Evolutionary conservation across 495 filamentous ascomycete species (phyloP), one percentile per base, ranked within the genome.

Genomic region (Podospora comata): DNA sequence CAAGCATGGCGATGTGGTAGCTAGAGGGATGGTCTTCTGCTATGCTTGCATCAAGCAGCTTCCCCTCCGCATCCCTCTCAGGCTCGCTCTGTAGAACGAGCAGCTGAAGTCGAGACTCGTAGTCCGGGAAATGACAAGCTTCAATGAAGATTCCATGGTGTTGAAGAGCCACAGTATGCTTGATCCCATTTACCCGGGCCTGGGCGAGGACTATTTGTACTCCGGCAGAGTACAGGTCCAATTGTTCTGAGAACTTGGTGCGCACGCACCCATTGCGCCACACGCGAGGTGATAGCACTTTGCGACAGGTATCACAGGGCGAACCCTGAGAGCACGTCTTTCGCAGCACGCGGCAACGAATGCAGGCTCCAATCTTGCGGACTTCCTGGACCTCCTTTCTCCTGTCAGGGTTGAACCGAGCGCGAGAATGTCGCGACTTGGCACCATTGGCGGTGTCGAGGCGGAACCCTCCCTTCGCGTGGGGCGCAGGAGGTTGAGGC

Each of bases 201-300:
- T 88, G 88, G 3, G 90, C 86, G 54, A 92, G 83, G 0, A 90
- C 87, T 13, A 85, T 83, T 69, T 93, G 89, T 5, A 93, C 82
- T 70, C 87, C 87, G 28, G 89, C 86, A 64, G 87, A 87, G 73
- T 90, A 93, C 13, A 93, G 78, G 60, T 90, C 87, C 68, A 92
- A 87, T 72, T 90, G 86, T 63, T 93, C 90, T 0, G 86, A 87
- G 61, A 95, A 86, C 28, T 88, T 89, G 0, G 88, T 92, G 28
- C 92, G 86, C 56, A 93, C 86, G 74, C 92, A 96, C 6, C 89
- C 90, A 23, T 86, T 84, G 71, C 89, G 91, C 92, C 92, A 96
- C 3, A 95, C 78, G 27, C 92, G 85, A 2, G 92, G 91, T 55
- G 87, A 88, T 66, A 92, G 85, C 3, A 95, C 90, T 70, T 89